Evolutionary conservation across 2,329 filamentous ascomycete genomes (phyloP).

Genomic region (Septoria petroselini): DNA sequence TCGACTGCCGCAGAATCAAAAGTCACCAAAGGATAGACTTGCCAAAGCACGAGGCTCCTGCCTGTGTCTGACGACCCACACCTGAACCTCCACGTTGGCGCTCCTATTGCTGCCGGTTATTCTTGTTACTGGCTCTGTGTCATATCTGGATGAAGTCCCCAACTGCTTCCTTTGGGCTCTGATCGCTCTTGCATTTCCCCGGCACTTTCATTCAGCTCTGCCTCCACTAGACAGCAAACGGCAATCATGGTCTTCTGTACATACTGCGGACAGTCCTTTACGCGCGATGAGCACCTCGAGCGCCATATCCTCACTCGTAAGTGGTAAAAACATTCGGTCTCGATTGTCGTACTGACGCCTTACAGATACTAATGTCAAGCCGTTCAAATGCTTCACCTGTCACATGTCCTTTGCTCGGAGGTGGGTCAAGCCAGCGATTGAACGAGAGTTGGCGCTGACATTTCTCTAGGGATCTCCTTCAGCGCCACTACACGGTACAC

Average conservation of each 20-base stretch:
- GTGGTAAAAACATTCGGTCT: constrained; percentile 24
- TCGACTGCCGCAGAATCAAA: constrained; percentile 19
- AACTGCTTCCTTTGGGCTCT: constrained; percentile 12
- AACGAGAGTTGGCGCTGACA: constrained; percentile 2
- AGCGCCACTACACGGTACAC: constrained; percentile 53
- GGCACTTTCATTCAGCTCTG: constrained; percentile 8
- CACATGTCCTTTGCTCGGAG: constrained; percentile 55
- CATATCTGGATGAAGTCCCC: constrained; percentile 21
- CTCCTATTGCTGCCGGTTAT: constrained; percentile 18
- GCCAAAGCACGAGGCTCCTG: constrained; percentile 26
- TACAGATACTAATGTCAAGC: constrained; percentile 54
- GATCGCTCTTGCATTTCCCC: constrained; percentile 24
- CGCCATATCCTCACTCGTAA: constrained; percentile 53
- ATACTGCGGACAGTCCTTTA: constrained; percentile 54
- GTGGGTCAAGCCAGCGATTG: constrained; percentile 37
- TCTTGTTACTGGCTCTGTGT: constrained; percentile 19
- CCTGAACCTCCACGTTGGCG: constrained; percentile 8
- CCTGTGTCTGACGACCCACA: constrained; percentile 18
- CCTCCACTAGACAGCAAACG: too few species aligned
- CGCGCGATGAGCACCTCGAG: constrained; percentile 53
- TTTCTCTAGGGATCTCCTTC: constrained; percentile 46
- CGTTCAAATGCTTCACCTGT: constrained; percentile 54
- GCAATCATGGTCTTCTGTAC: constrained; percentile 52
- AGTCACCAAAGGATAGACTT: constrained; percentile 26
- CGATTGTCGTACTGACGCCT: constrained; percentile 8